A percentile compares a stretch with the other conserved stretches of the same genome.
Conservation (phyloP, 2,329 filamentous ascomycete species). For the Neodidymelliopsis sp. region DNA sequence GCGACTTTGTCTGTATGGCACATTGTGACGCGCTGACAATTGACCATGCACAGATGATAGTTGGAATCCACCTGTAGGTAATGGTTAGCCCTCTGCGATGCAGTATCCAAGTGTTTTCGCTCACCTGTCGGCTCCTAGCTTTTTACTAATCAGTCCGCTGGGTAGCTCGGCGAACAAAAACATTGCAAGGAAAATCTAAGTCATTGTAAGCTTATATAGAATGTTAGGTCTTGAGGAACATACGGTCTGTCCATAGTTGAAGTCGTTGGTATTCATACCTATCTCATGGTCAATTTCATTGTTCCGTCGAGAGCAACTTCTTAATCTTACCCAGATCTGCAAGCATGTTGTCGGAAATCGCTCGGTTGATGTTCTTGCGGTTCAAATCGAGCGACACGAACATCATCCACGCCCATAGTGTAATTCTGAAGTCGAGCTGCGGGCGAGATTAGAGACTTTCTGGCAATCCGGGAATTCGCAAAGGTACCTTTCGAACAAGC, state of each 20-base stretch:
- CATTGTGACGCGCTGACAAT: conserved; percentile 49
- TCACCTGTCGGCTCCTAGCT: conserved; percentile 55
- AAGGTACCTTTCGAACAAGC: conserved; percentile 54
- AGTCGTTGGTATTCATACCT: conserved; percentile 43
- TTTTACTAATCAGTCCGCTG: conserved; percentile 60
- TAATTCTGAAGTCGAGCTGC: conserved; percentile 39
- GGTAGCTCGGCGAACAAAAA: conserved; percentile 60
- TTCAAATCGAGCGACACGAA: conserved; percentile 58
- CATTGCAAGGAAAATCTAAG: conserved; percentile 42
- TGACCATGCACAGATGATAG: conserved; percentile 47
- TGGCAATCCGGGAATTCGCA: background rate
- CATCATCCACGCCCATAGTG: conserved; percentile 55
- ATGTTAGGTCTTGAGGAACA: background rate
- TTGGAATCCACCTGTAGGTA: conserved; percentile 46
- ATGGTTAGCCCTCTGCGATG: background rate
- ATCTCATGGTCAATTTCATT: conserved; percentile 1
- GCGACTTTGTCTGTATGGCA: conserved; percentile 40
- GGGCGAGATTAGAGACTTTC: background rate
- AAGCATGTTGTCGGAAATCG: conserved; percentile 46
- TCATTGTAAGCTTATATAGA: conserved; percentile 2
- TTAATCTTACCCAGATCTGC: conserved; percentile 35
- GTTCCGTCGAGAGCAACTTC: background rate
- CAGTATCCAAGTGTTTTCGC: background rate
- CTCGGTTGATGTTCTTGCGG: conserved; percentile 57
- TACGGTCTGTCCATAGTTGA: conserved; percentile 51